Percentiles rank a stretch among this genome's conserved stretches.
Conservation (phyloP, 352 stramenopile genomes). For the Phytophthora europaea region DNA sequence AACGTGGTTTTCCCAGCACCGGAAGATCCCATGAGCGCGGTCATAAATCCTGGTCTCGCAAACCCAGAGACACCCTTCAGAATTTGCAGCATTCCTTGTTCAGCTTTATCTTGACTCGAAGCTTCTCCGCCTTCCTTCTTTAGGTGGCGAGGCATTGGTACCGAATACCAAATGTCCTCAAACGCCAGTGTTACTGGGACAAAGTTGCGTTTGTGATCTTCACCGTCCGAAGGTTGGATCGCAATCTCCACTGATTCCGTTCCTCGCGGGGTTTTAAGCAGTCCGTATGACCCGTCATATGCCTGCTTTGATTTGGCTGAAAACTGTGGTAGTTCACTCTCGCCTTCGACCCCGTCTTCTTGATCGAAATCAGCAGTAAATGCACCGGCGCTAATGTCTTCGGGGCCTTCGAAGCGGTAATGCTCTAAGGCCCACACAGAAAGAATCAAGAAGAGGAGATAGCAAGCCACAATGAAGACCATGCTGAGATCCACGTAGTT, state of each 20-base stretch:
- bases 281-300: slow-evolving; percentile 21
- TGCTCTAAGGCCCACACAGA: slow-evolving; percentile 43
- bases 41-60: slow-evolving; percentile 58
- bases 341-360: background rate
- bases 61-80: slow-evolving; percentile 82
- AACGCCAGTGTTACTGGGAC: slow-evolving; percentile 55
- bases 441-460: slow-evolving; percentile 48
- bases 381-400: slow-evolving; percentile 15
- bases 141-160: slow-evolving; percentile 45
- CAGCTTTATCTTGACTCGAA: slow-evolving; percentile 1
- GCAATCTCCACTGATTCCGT: slow-evolving; percentile 27
- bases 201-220: slow-evolving; percentile 36
- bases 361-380: slow-evolving; percentile 2
- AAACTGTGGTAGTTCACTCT: background rate
- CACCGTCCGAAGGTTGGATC: slow-evolving; percentile 7
- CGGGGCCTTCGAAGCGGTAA: slow-evolving; percentile 38
- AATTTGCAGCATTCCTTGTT: slow-evolving; percentile 68
- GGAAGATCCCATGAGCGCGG: slow-evolving; percentile 70
- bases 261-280: slow-evolving; percentile 38
- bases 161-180: slow-evolving; percentile 52
- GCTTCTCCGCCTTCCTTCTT: slow-evolving; percentile 29
- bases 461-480: slow-evolving; percentile 44
- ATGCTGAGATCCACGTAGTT: slow-evolving; percentile 48
- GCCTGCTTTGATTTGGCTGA: slow-evolving; percentile 5
- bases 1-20: slow-evolving; percentile 53